Base-by-base conservation (phyloP, 257 asterid species). In the Nemophila menziesii region DNA sequence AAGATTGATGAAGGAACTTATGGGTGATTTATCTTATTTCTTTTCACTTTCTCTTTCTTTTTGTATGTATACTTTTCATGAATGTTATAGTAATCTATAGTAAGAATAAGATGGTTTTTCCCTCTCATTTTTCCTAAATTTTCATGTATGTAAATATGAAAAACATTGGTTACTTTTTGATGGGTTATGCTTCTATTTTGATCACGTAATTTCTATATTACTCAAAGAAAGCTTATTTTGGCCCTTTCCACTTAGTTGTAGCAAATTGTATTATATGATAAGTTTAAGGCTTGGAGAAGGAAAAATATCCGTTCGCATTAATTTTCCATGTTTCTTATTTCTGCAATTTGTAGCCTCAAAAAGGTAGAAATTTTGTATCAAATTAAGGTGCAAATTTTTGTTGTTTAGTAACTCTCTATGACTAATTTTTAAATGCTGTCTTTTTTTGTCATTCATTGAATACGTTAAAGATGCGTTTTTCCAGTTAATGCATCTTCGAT, bases 1-100 rank as follows among this genome's bases (percentile, higher is more conserved):
- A 92, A 80, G 72, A 89, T 89, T 67, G 97, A 95, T 11, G 93
- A 89, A 80, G 97, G 97, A 47, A 89, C 97, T 20, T 89, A 89
- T 61, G 97, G 95, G 97, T 75, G 10, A 69, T 16, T 11, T 5
- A 20, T 19, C 14, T 0, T 44, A 17, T 12, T 4, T 1, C 0
- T 12, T 11, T 11, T 20, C 17, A 19, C n/a, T 16, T 15, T 5
- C 5, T 39, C 9, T 14, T 16, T 14, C 20, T 33, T 10, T 22
- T 16, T 27, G 10, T 0, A 20, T 5, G 12, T 3, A 21, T 41
- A 20, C 1, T 48, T 27, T 22, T 15, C 20, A 12, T 21, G 33
- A 11, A n/a, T n/a, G 4, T 34, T 34, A 20, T 29, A 26, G 10
- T 20, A 16, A 5, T 5, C 36, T 29, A 7, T 2, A 29, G 7